phyloP scores from a whole-genome alignment of 1,139 yeast species.

The Waltiozyma sp. region DNA sequence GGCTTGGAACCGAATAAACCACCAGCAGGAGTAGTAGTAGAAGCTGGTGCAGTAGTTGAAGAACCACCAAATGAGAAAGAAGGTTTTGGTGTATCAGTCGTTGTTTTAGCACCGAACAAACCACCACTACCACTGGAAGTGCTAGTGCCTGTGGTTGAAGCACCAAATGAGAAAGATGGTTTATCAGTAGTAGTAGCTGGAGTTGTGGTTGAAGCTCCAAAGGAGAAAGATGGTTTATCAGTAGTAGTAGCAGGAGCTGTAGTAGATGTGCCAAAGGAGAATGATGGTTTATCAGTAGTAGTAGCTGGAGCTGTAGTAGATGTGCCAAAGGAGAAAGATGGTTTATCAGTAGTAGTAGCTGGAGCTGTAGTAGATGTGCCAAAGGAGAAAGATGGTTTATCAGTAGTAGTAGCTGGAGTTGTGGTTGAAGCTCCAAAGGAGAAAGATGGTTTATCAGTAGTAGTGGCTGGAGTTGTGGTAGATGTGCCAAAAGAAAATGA shows the following conservation, averaged over 20 bases:
- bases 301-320: too few relatives aligned
- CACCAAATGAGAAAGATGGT: constrained; percentile 10
- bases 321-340: constrained; percentile 12
- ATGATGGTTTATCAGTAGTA: constrained; percentile 6
- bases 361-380: constrained; percentile 7
- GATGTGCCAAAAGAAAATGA: too few relatives aligned
- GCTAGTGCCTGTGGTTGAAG: background rate
- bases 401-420: constrained; percentile 19
- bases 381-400: constrained; percentile 18
- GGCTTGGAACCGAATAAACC: constrained; percentile 23
- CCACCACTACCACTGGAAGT: constrained; percentile 5
- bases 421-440: constrained; percentile 9
- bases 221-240: constrained; percentile 10
- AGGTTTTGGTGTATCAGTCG: background rate
- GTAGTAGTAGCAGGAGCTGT: constrained; percentile 3
- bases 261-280: constrained; percentile 11
- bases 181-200: constrained; percentile 11
- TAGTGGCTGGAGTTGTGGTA: too few relatives aligned
- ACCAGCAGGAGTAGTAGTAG: background rate
- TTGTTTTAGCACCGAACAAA: constrained; percentile 12
- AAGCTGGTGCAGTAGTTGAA: background rate
- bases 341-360: too few relatives aligned
- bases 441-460: constrained; percentile 4
- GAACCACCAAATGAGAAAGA: constrained; percentile 18
- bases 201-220: constrained; percentile 17